Evolutionary conservation across 1,284 basidiomycete species (phyloP).

Genomic region (Leccinum variabile): DNA sequence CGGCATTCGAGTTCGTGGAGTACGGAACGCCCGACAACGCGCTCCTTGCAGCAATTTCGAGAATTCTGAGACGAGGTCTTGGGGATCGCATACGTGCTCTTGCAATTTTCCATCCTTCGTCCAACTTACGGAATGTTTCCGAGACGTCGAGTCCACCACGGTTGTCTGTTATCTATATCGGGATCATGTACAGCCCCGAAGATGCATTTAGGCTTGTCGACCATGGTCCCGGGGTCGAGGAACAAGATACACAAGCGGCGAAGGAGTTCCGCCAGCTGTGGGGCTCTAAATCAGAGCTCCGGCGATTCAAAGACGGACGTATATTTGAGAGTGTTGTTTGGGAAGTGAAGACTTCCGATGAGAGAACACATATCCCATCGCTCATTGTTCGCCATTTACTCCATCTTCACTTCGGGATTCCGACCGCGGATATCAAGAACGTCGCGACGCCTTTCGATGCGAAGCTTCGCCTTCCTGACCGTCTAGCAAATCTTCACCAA

Average conservation of each 20-base stretch:
- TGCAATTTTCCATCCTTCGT: constrained; percentile 54
- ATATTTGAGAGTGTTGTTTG: constrained; percentile 95
- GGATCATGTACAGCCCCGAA: constrained; percentile 70
- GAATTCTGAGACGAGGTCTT: constrained; percentile 64
- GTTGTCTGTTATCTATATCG: constrained; percentile 58
- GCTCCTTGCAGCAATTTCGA: constrained; percentile 54
- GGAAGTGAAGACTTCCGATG: constrained; percentile 74
- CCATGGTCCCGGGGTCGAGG: constrained; percentile 79
- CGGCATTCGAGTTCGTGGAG: constrained; percentile 54
- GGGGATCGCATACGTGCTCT: constrained; percentile 65
- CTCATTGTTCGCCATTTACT: constrained; percentile 79
- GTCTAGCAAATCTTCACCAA: constrained; percentile 50
- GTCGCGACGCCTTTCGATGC: constrained; percentile 68
- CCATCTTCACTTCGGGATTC: constrained; percentile 70
- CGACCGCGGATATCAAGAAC: constrained; percentile 49
- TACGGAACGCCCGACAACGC: constrained; percentile 59
- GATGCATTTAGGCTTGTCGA: constrained; percentile 84
- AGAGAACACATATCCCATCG: constrained; percentile 76
- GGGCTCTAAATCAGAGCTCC: constrained; percentile 90
- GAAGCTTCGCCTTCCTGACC: constrained; percentile 66
- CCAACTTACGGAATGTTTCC: constrained; percentile 47
- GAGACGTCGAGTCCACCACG: constrained; percentile 49
- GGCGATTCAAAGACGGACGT: constrained; percentile 96
- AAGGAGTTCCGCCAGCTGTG: constrained; percentile 82
- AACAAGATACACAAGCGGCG: constrained; percentile 51